Percentiles rank a stretch among this genome's conserved stretches.
Conservation (phyloP, 257 asterid genomes). For the Linderniella brevidens region DNA sequence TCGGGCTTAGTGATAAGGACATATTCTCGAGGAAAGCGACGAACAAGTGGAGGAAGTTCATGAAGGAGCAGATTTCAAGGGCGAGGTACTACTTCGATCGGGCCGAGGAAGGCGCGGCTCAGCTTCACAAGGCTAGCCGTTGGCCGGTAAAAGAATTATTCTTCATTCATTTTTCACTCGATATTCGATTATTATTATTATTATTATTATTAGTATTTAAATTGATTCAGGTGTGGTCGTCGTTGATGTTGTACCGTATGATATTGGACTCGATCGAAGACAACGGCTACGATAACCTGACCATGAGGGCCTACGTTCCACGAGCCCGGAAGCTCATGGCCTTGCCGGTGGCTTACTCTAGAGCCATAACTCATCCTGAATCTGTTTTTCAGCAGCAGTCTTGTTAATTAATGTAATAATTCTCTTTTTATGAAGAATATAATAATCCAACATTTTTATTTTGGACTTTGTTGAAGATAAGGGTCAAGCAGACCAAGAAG, state of each 20-base stretch:
- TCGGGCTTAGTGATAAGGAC: constrained; percentile 79
- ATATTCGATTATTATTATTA: no score
- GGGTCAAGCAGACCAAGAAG: no score
- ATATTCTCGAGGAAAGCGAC: constrained; percentile 75
- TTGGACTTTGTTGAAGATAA: no score
- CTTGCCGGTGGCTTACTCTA: constrained; percentile 81
- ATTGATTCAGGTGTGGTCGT: constrained; percentile 84
- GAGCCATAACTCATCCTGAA: constrained; percentile 49
- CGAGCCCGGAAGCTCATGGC: constrained; percentile 71
- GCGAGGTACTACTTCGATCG: constrained; percentile 83
- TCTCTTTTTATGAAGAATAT: no score
- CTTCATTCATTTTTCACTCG: no score
- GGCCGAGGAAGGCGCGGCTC: constrained; percentile 66
- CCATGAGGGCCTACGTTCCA: constrained; percentile 76
- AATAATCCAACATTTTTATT: no score
- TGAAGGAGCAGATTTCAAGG: constrained; percentile 83
- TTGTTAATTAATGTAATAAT: no score
- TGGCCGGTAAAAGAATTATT: constrained; percentile 76
- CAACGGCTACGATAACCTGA: constrained; percentile 89
- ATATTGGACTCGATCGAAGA: constrained; percentile 90
- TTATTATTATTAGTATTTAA: no score
- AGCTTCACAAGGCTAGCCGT: constrained; percentile 85
- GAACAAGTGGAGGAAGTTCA: constrained; percentile 80
- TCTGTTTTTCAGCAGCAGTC: no score
- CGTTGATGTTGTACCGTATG: constrained; percentile 58